Percentiles rank a stretch among this genome's conserved stretches.
phyloP scores from a whole-genome alignment of 2,329 filamentous ascomycete genomes.

The Pseudocercospora fijiensis region DNA sequence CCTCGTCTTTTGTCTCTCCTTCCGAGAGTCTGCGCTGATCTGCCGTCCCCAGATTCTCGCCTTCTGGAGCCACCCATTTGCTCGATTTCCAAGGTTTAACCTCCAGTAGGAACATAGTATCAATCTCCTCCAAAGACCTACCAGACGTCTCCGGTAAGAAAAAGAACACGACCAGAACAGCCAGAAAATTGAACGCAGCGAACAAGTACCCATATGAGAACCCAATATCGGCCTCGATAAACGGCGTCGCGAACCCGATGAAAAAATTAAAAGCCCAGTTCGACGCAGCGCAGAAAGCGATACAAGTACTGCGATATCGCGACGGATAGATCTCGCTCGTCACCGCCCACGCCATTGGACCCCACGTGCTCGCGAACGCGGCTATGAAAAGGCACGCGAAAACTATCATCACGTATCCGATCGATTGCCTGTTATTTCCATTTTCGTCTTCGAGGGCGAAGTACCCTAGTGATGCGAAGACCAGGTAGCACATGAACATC shows the following conservation, averaged over 20 bases:
- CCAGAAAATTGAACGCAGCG: slow-evolving; percentile 22
- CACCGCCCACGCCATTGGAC: not conserved
- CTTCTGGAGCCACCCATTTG: slow-evolving; percentile 31
- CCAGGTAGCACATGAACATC: not conserved
- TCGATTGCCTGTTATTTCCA: not conserved
- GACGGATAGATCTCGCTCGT: not conserved
- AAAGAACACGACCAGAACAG: slow-evolving; percentile 22
- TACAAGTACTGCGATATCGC: not conserved
- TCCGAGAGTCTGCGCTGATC: slow-evolving; percentile 28
- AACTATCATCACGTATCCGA: not conserved
- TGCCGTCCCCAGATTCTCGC: slow-evolving; percentile 29
- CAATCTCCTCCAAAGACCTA: slow-evolving; percentile 38
- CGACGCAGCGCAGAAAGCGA: not conserved
- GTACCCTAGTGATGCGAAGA: not conserved
- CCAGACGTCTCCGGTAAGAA: slow-evolving; percentile 38
- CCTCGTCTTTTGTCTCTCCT: slow-evolving; percentile 30
- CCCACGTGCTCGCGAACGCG: not conserved
- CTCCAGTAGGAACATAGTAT: slow-evolving; percentile 33
- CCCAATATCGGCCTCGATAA: slow-evolving; percentile 37
- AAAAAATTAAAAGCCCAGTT: not conserved
- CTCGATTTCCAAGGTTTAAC: slow-evolving; percentile 34
- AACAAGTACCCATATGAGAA: slow-evolving; percentile 40
- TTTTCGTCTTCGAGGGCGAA: not conserved
- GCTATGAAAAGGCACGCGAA: not conserved
- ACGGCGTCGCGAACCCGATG: slow-evolving; percentile 12